Base-by-base conservation (phyloP, 495 filamentous ascomycete species). In the Tuber microsphaerosporum region DNA sequence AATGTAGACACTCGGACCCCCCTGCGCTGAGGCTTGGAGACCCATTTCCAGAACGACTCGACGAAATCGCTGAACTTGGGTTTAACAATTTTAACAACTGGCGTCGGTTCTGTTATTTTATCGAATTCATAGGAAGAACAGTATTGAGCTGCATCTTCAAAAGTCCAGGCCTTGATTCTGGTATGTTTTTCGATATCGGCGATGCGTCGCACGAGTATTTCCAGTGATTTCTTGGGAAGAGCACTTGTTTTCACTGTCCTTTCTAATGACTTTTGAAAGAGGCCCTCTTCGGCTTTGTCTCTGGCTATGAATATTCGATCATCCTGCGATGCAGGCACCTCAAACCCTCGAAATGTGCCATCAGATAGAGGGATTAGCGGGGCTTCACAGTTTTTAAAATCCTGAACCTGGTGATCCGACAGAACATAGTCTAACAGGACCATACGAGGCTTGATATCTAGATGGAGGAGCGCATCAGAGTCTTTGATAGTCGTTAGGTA, bases 21-120 rank as follows among this genome's bases (percentile, higher is more conserved):
- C 56, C 5, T 65, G 17, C 6, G 12, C 56, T 6, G 26, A 2
- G 12, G 14, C 9, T 42, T 31, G 14, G 2, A 39, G 31, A 75
- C 70, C 80, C 80, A 82, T 44, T 72, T 41, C 80, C 80, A 82
- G 51, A 82, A 82, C 2, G 6, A 46, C 31, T 79, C 74, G 16
- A 82, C 26, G 26, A 81, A 79, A 6, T 39, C 37, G 2, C 44
- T 61, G 39, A 79, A 71, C 14, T 71, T 31, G 9, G 79, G 65
- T 68, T 65, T 71, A 46, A 44, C 39, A 37, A 81, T 77, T 46
- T 45, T 75, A 10, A 65, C 56, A 17, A 71, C 72, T 22, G 8
- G 42, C 61, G 3, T 8, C 14, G 39, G 39, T 20, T 17, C 17
- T 12, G 0, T 31, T 65, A 34, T 34, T 65, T 34, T 22, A 6